phyloP scores from a whole-genome alignment of 2,329 filamentous ascomycete genomes.

The Cadophora sp. region DNA sequence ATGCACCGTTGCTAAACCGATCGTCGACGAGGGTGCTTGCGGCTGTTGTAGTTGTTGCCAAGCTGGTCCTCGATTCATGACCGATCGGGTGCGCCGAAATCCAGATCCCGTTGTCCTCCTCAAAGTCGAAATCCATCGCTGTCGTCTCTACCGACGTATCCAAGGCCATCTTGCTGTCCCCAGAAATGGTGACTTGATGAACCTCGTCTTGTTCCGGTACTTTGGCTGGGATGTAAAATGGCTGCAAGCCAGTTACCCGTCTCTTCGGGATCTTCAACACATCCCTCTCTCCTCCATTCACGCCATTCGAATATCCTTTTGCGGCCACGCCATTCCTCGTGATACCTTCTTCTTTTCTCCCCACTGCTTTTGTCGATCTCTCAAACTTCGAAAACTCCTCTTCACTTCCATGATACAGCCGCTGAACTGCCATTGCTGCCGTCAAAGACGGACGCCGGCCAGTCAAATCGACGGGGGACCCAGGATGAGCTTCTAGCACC shows the following conservation, averaged over 20 bases:
- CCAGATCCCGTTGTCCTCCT: slow-evolving; percentile 39
- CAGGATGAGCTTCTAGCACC: slow-evolving; percentile 44
- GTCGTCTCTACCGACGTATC: slow-evolving; percentile 36
- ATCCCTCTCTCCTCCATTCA: slow-evolving; percentile 27
- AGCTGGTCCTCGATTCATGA: slow-evolving; percentile 39
- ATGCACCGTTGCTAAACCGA: slow-evolving; percentile 29
- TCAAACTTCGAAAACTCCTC: slow-evolving; percentile 37
- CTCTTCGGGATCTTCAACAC: slow-evolving; percentile 24
- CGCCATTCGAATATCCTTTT: slow-evolving; percentile 34
- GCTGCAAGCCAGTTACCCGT: slow-evolving; percentile 33
- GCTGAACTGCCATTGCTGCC: slow-evolving; percentile 36
- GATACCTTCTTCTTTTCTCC: slow-evolving; percentile 40
- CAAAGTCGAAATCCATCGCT: slow-evolving; percentile 42
- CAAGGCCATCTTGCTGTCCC: slow-evolving; percentile 31
- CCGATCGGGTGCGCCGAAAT: slow-evolving; percentile 39
- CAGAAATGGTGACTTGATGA: slow-evolving; percentile 23
- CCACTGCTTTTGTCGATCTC: slow-evolving; percentile 33
- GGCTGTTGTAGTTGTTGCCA: slow-evolving; percentile 38
- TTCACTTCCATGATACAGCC: slow-evolving; percentile 39
- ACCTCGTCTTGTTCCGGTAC: slow-evolving; percentile 41
- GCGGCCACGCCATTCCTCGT: slow-evolving; percentile 44
- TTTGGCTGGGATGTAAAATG: slow-evolving; percentile 43
- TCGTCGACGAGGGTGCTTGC: slow-evolving; percentile 38
- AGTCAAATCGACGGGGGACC: slow-evolving; percentile 43
- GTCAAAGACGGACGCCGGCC: slow-evolving; percentile 39